Conservation (phyloP, 1,284 basidiomycete species). For the Coniophora puteana region DNA sequence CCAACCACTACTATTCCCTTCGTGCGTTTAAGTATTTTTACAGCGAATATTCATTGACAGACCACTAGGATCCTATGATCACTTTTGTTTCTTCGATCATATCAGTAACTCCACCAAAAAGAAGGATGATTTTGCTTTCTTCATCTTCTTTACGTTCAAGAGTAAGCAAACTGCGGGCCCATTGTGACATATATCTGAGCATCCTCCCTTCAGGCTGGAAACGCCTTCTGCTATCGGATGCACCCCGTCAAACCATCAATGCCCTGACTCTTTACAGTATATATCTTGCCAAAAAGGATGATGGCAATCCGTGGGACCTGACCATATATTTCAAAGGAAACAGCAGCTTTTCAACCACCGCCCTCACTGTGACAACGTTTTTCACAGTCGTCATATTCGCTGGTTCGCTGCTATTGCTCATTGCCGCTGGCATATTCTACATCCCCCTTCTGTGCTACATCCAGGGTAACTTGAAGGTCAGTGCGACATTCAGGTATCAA, state of each 20-base stretch:
- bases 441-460: constrained; percentile 93
- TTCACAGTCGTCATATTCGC: constrained; percentile 89
- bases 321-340: constrained; percentile 67
- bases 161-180: constrained; percentile 45
- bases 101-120: constrained; percentile 95
- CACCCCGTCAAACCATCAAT: constrained; percentile 98
- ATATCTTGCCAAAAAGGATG: constrained; percentile 71
- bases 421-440: constrained; percentile 85
- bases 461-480: constrained; percentile 89
- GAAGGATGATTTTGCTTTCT: constrained; percentile 97
- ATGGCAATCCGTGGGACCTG: constrained; percentile 65
- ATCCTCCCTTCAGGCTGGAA: constrained; percentile 77
- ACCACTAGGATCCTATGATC: constrained; percentile 80
- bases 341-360: constrained; percentile 74
- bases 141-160: constrained; percentile 99
- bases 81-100: constrained; percentile 97
- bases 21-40: constrained; percentile 47
- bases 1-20: constrained; percentile 92
- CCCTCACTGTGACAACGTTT: constrained; percentile 84
- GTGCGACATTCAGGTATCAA: constrained; percentile 8
- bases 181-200: constrained; percentile 10
- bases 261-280: constrained; percentile 91
- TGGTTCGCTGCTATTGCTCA: constrained; percentile 78
- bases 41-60: constrained; percentile 9
- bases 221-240: constrained; percentile 88